Base-by-base conservation (phyloP, 441 rosid species). In the Biscutella laevigata region DNA sequence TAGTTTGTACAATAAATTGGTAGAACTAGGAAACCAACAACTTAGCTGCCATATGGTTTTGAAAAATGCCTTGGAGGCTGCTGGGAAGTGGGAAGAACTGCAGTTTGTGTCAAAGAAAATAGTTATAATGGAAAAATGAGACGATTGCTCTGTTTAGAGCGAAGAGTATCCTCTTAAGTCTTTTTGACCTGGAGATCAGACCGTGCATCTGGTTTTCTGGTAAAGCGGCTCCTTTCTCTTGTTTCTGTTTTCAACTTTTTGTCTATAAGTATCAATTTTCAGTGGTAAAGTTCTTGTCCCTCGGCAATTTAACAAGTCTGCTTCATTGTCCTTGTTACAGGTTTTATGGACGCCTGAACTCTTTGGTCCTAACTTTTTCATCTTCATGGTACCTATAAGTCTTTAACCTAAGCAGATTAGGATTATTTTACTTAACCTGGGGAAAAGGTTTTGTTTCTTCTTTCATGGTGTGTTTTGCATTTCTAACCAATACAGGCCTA, bases 91-190 rank as follows among this genome's bases (percentile, higher is more conserved):
- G 41, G 73, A 69, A 20, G 89, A 83, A 71, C 77, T 80, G 28
- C 55, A 73, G 24, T 88, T 83, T 77, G 70, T 88, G 45, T 50
- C 59, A 5, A 81, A 74, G 80, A 88, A 80, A 64, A 81, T 83
- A 68, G 64, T 72, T 16, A 51, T 56, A 35, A 43, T 42, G 12
- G 19, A 22, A 20, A 42, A 14, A 10, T 33, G 22, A 57, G 59
- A 51, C 42, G 33, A 57, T 55, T 40, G 46, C 33, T 33, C 4
- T 40, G 39, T 12, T 15, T 10, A 37, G 41, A 64, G 62, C 43
- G 15, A 50, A 15, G 19, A 7, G 43, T 35, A 13, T 12, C 39
- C 43, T 38, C 45, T 25, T 51, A 49, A 49, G 30, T 40, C 7
- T 29, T 38, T 25, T 47, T 46, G 38, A 36, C 9, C 24, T 10